Evolutionary conservation across 2,329 filamentous ascomycete species (phyloP).

Genomic region (Pseudonectria foliicola): DNA sequence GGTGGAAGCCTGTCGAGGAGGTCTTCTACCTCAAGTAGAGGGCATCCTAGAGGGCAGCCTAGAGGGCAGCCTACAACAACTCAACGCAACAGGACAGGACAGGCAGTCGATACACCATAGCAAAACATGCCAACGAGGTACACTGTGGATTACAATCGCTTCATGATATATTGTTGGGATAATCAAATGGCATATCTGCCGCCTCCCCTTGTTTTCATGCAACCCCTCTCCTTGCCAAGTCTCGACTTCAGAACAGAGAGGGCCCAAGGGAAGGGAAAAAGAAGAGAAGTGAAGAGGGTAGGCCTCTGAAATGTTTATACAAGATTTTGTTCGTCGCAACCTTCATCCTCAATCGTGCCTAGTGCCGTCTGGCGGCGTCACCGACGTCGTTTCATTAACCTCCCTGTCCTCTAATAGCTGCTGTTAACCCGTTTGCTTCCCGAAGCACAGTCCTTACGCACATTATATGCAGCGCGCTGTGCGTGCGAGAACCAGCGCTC

Average conservation of each 20-base stretch:
- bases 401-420: constrained; percentile 2
- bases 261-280: constrained; percentile 10
- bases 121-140: neutral
- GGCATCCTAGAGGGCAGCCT: too few relatives aligned
- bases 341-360: constrained; percentile 12
- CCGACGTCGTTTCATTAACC: constrained; percentile 4
- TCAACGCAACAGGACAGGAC: too few relatives aligned
- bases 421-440: neutral
- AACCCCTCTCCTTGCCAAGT: constrained; percentile 23
- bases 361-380: constrained; percentile 14
- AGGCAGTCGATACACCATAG: neutral
- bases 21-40: constrained; percentile 54
- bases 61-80: too few relatives aligned
- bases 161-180: constrained; percentile 8
- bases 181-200: constrained; percentile 11
- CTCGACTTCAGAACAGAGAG: constrained; percentile 20
- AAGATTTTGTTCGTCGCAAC: constrained; percentile 13
- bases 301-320: constrained; percentile 16
- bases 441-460: neutral
- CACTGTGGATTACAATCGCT: neutral
- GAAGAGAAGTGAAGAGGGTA: constrained; percentile 10
- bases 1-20: constrained; percentile 65
- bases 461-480: neutral
- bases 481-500: too few relatives aligned
- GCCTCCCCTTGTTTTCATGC: constrained; percentile 20